phyloP scores from a whole-genome alignment of 257 asterid species.

The Scutellaria galericulata region DNA sequence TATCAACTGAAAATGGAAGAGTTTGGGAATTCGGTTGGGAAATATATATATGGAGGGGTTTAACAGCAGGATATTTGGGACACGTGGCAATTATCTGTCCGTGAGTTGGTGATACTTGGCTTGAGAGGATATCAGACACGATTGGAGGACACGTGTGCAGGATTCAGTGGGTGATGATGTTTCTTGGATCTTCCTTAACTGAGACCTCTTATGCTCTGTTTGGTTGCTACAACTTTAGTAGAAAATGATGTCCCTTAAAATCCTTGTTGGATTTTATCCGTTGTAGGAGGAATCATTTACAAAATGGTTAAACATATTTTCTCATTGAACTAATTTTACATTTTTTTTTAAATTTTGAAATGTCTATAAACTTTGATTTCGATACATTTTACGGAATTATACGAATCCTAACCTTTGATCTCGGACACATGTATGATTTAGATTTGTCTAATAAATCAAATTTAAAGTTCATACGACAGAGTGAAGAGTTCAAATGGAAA shows the following conservation, averaged over 20 bases:
- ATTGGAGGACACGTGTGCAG: slow-evolving; percentile 34
- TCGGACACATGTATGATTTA: no score
- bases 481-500: no score
- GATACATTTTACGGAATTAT: no score
- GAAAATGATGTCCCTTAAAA: neutral
- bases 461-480: no score
- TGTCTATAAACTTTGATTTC: no score
- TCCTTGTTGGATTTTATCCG: no score
- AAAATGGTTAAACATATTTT: no score
- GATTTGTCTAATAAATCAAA: no score
- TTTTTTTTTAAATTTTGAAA: no score
- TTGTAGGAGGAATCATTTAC: no score
- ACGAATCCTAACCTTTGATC: no score
- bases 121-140: slow-evolving; percentile 43
- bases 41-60: slow-evolving; percentile 28
- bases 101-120: slow-evolving; percentile 28
- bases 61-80: slow-evolving; percentile 41
- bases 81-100: slow-evolving; percentile 47
- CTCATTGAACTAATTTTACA: no score
- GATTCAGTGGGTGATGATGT: slow-evolving; percentile 36
- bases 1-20: slow-evolving; percentile 30
- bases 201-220: slow-evolving; percentile 27
- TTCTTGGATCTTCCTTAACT: slow-evolving; percentile 38
- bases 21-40: slow-evolving; percentile 48
- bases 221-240: slow-evolving; percentile 38